Evolutionary conservation across 108 stramenopile genomes (phyloP), one percentile per base, ranked within the genome.

Genomic region (Asterionellopsis glacialis): DNA sequence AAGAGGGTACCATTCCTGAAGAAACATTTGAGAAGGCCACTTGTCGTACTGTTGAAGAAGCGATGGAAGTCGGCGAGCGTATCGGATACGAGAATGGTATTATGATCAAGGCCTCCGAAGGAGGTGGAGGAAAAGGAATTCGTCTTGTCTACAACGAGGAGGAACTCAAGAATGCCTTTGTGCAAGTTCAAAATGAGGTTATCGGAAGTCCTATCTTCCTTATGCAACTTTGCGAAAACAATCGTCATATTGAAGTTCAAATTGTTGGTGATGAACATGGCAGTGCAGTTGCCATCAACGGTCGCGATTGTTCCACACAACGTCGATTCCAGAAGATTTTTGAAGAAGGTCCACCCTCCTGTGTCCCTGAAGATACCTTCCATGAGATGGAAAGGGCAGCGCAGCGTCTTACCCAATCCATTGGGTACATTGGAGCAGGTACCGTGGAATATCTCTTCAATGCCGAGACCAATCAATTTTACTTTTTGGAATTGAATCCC

Each of bases 281-380:
- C 19, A 97, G 97, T 67, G 96, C 95, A 51, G 93, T 97, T 28
- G 95, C 96, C 59, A 73, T 98, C 56, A 94, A 84, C 55, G 98
- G 96, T 52, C 91, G 96, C 68, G 98, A 98, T 63, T 98, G 98
- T 72, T 95, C 93, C 44, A 95, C 95, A 16, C 98, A 98, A 73
- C 96, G 98, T 81, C 94, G 97, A 49, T 96, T 96, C 83, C 98
- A 98, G 67, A 98, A 98, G 80, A 96, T 98, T 61, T 96, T 98
- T 63, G 98, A 98, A 69, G 98, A 98, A 73, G 96, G 94, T 25
- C 98, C 96, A 38, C 94, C 96, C 39, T 57, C 65, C 16, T 95
- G 94, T 69, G 93, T 91, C 39, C 82, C 85, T 61, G 77, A 69
- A 24, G 91, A 84, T 11, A 84, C 86, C 38, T 95, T 96, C 81